These are phyloP conservation scores for Emydomyces testavorans DNA, from an alignment of 2,329 filamentous ascomycete genomes.

Conservation along the genomic window DNA sequence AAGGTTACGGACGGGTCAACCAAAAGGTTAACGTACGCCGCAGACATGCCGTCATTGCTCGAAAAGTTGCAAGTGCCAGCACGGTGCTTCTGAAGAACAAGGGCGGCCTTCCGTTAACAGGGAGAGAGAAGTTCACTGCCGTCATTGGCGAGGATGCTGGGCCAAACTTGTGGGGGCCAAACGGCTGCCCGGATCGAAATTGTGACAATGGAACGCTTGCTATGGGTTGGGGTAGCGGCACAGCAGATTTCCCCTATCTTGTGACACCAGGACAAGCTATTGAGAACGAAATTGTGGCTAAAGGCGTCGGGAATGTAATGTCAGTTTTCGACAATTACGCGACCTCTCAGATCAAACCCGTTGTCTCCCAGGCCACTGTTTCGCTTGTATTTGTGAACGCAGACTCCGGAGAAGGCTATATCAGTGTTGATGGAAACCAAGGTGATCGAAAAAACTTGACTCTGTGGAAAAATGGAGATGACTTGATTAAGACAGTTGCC, in stretches of 20 bases:
- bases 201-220: conserved; percentile 50
- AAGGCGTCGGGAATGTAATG: conserved; percentile 54
- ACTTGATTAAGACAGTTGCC: conserved; percentile 68
- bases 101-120: conserved; percentile 60
- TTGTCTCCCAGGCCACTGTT: conserved; percentile 44
- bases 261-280: conserved; percentile 53
- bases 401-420: conserved; percentile 75
- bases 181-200: conserved; percentile 61
- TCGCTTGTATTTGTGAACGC: conserved; percentile 82
- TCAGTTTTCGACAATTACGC: conserved; percentile 49
- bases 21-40: conserved; percentile 71
- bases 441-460: conserved; percentile 91
- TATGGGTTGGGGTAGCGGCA: conserved; percentile 53
- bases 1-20: conserved; percentile 59
- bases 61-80: conserved; percentile 64
- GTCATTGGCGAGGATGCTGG: conserved; percentile 78
- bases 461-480: conserved; percentile 72
- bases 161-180: conserved; percentile 60
- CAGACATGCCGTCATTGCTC: conserved; percentile 61
- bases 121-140: conserved; percentile 60
- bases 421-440: conserved; percentile 66
- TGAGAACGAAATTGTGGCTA: conserved; percentile 52
- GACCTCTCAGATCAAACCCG: conserved; percentile 38
- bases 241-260: conserved; percentile 51
- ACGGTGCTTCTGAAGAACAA: conserved; percentile 85